phyloP scores from a whole-genome alignment of 768 basidiomycete genomes.

The Lenzites betulinus region DNA sequence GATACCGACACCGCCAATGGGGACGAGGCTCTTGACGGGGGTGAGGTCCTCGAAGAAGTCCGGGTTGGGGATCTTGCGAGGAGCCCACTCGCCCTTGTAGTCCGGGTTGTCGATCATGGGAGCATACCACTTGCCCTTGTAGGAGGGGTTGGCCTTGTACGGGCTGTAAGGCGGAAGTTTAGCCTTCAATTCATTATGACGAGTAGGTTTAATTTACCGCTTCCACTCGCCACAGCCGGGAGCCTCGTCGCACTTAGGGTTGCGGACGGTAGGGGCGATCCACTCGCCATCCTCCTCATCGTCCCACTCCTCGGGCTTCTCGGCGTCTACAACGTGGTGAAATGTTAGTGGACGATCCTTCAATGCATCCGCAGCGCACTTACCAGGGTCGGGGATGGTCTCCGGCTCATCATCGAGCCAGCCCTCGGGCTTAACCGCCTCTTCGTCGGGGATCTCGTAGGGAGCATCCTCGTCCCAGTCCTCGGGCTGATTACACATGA shows the following conservation, averaged over 20 bases:
- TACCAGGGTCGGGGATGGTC: constrained; percentile 85
- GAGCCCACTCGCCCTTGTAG: constrained; percentile 95
- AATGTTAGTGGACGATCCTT: constrained; percentile 24
- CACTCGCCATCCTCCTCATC: constrained; percentile 99
- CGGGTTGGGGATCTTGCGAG: constrained; percentile 90
- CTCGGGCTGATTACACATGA: constrained; percentile 55
- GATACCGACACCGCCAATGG: constrained; percentile 95
- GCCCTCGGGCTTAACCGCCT: constrained; percentile 88
- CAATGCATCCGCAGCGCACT: constrained; percentile 17
- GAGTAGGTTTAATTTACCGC: constrained; percentile 44
- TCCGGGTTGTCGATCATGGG: constrained; percentile 96
- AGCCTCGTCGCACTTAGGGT: constrained; percentile 88
- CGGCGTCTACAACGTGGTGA: constrained; percentile 48
- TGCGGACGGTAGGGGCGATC: constrained; percentile 86
- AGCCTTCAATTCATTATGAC: background rate
- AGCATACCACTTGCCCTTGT: constrained; percentile 98
- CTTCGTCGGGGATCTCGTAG: constrained; percentile 85
- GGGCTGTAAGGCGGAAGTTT: constrained; percentile 49
- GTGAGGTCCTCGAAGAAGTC: constrained; percentile 84
- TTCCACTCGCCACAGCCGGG: constrained; percentile 97
- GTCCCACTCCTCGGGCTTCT: constrained; percentile 99
- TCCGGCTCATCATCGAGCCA: constrained; percentile 92
- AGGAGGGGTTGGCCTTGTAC: constrained; percentile 86
- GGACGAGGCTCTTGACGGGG: constrained; percentile 80
- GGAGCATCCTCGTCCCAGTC: constrained; percentile 99